Evolutionary conservation across 768 basidiomycete genomes (phyloP).

Genomic region (Amanita fuliginea): DNA sequence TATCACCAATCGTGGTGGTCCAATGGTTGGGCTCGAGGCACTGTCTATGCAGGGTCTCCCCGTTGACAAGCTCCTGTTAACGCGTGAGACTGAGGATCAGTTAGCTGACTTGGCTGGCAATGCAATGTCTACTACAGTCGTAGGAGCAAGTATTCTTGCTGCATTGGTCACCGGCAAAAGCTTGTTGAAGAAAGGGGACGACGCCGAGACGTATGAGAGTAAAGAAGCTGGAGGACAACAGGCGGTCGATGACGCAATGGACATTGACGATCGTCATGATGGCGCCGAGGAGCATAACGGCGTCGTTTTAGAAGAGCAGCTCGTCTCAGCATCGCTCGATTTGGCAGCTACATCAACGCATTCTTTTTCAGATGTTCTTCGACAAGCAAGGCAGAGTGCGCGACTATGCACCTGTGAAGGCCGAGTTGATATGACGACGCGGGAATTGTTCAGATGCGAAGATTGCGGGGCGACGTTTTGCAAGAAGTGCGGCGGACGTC

Average conservation of each 20-base stretch:
- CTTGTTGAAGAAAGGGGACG: constrained; percentile 57
- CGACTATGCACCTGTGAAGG: constrained; percentile 91
- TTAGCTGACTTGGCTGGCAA: constrained; percentile 92
- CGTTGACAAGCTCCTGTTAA: constrained; percentile 82
- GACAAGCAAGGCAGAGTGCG: constrained; percentile 54
- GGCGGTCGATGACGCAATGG: constrained; percentile 30
- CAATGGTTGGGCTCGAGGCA: constrained; percentile 90
- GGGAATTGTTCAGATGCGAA: constrained; percentile 52
- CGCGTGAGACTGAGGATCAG: constrained; percentile 89
- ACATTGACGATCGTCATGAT: constrained; percentile 27
- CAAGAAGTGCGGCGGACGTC: constrained; percentile 79
- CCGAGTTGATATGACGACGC: constrained; percentile 61
- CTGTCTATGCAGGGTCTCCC: constrained; percentile 92
- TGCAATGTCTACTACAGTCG: constrained; percentile 96
- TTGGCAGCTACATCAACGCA: constrained; percentile 41
- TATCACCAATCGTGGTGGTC: constrained; percentile 90
- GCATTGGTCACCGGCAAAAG: constrained; percentile 61
- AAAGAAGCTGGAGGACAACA: constrained; percentile 29
- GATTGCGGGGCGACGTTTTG: constrained; percentile 79
- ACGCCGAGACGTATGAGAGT: constrained; percentile 57
- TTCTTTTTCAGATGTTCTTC: constrained; percentile 45
- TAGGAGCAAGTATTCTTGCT: constrained; percentile 80
- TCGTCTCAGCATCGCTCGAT: constrained; percentile 55
- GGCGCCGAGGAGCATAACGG: constrained; percentile 23
- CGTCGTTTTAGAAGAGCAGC: constrained; percentile 65